A percentile compares a stretch with the other conserved stretches of the same genome.
Conservation (phyloP, 768 basidiomycete species). For the Tylopilus sp. region DNA sequence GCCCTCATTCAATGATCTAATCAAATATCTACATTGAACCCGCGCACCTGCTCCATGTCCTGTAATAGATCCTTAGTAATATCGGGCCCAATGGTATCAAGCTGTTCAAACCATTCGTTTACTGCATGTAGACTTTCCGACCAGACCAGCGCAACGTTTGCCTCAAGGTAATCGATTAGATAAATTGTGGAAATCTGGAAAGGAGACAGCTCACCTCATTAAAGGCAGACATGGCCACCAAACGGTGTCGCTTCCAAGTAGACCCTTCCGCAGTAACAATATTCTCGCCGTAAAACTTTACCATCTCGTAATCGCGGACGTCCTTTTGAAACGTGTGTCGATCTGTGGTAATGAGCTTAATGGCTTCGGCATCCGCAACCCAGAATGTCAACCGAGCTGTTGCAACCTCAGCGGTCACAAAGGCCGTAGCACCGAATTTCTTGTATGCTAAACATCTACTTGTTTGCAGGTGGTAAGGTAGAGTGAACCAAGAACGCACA, state of each 20-base stretch:
- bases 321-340: conserved; percentile 40
- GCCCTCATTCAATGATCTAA: background rate
- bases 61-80: conserved; percentile 16
- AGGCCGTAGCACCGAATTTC: conserved; percentile 36
- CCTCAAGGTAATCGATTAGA: conserved; percentile 23
- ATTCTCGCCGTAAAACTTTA: conserved; percentile 46
- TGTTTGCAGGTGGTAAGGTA: background rate
- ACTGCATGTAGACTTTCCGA: conserved; percentile 38
- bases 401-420: conserved; percentile 35
- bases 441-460: conserved; percentile 32
- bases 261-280: conserved; percentile 40
- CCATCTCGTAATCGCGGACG: conserved; percentile 34
- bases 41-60: conserved; percentile 15
- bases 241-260: conserved; percentile 47
- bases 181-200: background rate
- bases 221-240: conserved; percentile 46
- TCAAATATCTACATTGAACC: background rate
- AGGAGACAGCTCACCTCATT: conserved; percentile 37
- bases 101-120: conserved; percentile 41
- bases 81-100: conserved; percentile 27
- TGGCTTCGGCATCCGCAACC: conserved; percentile 42
- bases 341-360: conserved; percentile 34
- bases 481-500: conserved; percentile 24
- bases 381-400: conserved; percentile 34
- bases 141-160: conserved; percentile 49